Evolutionary conservation across 164 flowering plant species (phyloP).

Genomic region (Tinospora cordifolia): DNA sequence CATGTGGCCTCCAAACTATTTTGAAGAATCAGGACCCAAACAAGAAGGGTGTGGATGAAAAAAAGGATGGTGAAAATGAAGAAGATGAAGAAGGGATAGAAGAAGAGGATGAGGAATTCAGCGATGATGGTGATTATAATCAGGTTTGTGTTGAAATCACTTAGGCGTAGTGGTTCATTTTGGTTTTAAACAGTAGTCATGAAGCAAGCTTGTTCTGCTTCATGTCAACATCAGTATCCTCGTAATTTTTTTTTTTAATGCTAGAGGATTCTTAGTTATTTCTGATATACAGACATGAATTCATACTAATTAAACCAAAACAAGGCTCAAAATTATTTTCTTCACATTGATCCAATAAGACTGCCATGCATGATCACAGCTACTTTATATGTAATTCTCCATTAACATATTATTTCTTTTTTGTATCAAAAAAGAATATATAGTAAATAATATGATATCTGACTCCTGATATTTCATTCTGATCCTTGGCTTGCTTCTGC

Average conservation of each 20-base stretch:
- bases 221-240: too few species aligned
- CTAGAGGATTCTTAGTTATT: not conserved
- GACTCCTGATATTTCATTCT: not conserved
- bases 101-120: constrained; percentile 33
- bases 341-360: not conserved
- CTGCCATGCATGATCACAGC: not conserved
- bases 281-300: not conserved
- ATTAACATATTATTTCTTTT: too few species aligned
- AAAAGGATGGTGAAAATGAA: constrained; percentile 36
- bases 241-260: too few species aligned
- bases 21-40: constrained; percentile 22
- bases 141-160: constrained; percentile 28
- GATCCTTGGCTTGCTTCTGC: constrained; percentile 1
- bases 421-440: too few species aligned
- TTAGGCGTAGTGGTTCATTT: not conserved
- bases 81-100: constrained; percentile 25
- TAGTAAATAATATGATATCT: not conserved
- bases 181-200: not conserved
- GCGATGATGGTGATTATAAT: constrained; percentile 46
- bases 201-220: too few species aligned
- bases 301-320: not conserved
- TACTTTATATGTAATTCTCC: too few species aligned
- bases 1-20: not conserved
- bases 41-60: constrained; percentile 23
- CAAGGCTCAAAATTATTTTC: not conserved